Conservation (phyloP, 106 monocot genomes). For the Apostasia ramifera region DNA sequence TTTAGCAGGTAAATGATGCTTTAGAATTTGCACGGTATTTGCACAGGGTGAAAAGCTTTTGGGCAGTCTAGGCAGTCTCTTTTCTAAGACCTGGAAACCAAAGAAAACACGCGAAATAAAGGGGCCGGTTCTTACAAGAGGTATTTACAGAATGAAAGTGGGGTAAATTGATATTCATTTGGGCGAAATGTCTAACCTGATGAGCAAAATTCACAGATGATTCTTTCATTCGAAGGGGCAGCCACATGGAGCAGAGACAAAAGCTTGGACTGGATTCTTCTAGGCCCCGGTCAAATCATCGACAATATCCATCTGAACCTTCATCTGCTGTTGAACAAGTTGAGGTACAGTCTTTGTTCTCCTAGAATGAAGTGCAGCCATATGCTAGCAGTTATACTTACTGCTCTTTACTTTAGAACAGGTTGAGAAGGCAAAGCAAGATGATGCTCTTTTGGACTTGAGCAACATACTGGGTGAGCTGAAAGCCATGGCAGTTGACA, state of each 20-base stretch:
- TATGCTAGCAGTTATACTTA: too few species aligned
- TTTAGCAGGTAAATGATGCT: too few species aligned
- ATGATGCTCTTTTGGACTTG: conserved; percentile 56
- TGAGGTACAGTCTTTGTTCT: conserved; percentile 20
- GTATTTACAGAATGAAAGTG: conserved; percentile 13
- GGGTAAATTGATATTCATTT: background rate
- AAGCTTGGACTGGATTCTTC: conserved; percentile 26
- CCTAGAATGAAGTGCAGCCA: background rate
- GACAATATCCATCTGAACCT: conserved; percentile 20
- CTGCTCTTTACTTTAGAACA: background rate
- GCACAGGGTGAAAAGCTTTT: conserved; percentile 58
- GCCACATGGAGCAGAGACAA: conserved; percentile 28
- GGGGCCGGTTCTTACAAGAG: conserved; percentile 43
- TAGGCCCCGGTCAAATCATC: conserved; percentile 16
- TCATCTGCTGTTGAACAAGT: conserved; percentile 31
- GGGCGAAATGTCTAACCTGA: background rate
- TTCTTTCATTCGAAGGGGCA: conserved; percentile 27
- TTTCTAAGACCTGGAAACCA: conserved; percentile 75
- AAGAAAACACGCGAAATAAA: conserved; percentile 52
- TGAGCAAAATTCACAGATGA: conserved; percentile 18
- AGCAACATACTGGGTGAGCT: conserved; percentile 54
- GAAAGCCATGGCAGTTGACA: conserved; percentile 70
- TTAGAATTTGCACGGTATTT: too few species aligned
- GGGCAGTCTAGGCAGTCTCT: conserved; percentile 72
- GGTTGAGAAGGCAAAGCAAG: conserved; percentile 27